Percentiles rank a stretch among this genome's conserved stretches.
Evolutionary conservation across 352 stramenopile species (phyloP).

Genomic region (Phytophthora pini): DNA sequence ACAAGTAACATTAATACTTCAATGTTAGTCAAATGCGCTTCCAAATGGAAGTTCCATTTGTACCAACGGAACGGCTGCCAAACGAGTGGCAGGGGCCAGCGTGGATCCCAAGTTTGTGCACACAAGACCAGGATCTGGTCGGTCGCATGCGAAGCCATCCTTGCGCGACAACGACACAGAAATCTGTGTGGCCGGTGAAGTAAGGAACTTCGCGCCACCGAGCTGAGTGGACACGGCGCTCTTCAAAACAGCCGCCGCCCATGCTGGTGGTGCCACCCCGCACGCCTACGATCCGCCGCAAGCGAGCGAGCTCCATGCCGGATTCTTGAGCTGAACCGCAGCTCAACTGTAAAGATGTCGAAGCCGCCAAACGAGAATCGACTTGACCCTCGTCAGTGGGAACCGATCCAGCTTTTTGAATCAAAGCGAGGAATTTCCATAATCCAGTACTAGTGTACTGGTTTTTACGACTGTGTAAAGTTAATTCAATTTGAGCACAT

Average conservation of each 20-base stretch:
- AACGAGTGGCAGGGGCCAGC: neutral
- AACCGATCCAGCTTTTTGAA: neutral
- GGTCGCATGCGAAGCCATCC: constrained; percentile 4
- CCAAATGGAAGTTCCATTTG: neutral
- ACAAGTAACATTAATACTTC: neutral
- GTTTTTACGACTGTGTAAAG: no score
- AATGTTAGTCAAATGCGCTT: neutral
- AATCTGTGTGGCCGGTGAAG: constrained; percentile 14
- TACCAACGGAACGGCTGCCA: constrained; percentile 12
- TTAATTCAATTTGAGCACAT: no score
- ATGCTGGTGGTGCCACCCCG: constrained; percentile 4
- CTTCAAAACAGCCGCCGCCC: neutral
- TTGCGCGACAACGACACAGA: neutral
- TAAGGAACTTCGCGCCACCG: neutral
- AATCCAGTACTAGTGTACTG: no score
- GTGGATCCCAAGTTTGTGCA: neutral
- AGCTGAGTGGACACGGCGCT: constrained; percentile 1
- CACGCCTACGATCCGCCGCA: neutral
- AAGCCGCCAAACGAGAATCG: neutral
- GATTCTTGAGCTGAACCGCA: constrained; percentile 16
- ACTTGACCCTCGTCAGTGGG: constrained; percentile 21
- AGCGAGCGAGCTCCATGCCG: constrained; percentile 6
- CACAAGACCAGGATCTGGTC: constrained; percentile 8
- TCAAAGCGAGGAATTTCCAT: no score
- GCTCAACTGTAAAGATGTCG: neutral